Conservation (phyloP, 495 filamentous ascomycete species). For the Paragyromitra xinjiangensis region DNA sequence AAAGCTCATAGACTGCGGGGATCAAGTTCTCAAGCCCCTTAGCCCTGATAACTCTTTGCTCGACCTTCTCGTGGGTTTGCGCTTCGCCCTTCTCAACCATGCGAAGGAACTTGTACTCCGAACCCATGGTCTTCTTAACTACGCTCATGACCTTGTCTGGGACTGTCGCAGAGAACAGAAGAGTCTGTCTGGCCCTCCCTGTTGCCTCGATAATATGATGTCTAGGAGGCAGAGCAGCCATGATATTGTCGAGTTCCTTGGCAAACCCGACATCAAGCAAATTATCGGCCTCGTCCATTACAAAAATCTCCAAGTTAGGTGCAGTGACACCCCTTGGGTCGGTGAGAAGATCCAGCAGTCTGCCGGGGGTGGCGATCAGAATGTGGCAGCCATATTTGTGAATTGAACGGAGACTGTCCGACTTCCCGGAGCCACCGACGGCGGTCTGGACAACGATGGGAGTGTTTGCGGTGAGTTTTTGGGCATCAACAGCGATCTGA, state of each 20-base stretch:
- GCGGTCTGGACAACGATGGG: conserved; percentile 81
- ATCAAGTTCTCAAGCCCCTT: conserved; percentile 77
- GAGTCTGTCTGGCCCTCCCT: conserved; percentile 77
- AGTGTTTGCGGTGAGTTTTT: conserved; percentile 71
- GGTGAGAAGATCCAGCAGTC: conserved; percentile 82
- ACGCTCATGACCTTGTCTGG: conserved; percentile 81
- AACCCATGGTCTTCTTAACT: conserved; percentile 74
- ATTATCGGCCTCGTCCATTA: conserved; percentile 94
- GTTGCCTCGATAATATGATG: conserved; percentile 49
- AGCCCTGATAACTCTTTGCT: conserved; percentile 74
- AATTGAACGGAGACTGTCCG: conserved; percentile 67
- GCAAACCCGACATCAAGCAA: conserved; percentile 90
- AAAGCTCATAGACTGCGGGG: conserved; percentile 79
- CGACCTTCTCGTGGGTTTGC: conserved; percentile 83
- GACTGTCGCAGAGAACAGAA: conserved; percentile 94
- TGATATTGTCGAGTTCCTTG: conserved; percentile 77
- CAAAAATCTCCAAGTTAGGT: conserved; percentile 78
- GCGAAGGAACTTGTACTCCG: conserved; percentile 80
- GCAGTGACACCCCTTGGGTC: conserved; percentile 75
- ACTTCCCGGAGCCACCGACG: conserved; percentile 87
- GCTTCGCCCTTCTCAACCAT: conserved; percentile 81
- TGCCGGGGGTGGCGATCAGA: conserved; percentile 88
- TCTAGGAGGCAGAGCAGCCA: conserved; percentile 70
- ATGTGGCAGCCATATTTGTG: conserved; percentile 82
- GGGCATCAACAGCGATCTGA: conserved; percentile 87